Evolutionary conservation across 2,329 filamentous ascomycete genomes (phyloP), one percentile per base, ranked within the genome.

Genomic region (Calonectria pteridis): DNA sequence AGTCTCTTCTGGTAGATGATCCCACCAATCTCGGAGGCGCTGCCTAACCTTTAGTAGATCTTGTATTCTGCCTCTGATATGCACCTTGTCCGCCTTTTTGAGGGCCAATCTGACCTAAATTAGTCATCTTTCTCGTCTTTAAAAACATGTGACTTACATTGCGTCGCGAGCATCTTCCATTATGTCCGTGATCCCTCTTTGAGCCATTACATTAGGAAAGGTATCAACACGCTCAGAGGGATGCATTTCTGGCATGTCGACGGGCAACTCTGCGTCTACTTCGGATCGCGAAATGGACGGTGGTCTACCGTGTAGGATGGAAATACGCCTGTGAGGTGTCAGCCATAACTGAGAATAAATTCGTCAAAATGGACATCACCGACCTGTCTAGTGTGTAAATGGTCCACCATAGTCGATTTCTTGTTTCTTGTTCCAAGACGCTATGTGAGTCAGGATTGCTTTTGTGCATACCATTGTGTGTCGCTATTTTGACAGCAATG

Each of bases 321-420:
- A 77, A 26, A 74, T 76, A 20, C 74, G 73, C 20, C 78, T 79
- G 23, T 20, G 9, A 13, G 20, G 37, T 33, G 43, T 78, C 14
- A 77, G 71, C 28, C 28, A 6, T 23, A 23, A 9, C 4, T 6
- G 7, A 37, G 11, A 18, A 20, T 1, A 10, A 10, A 18, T 29
- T 3, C 7, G 9, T 3, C 1, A 14, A 18, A 13, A 1, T n/a
- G 4, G 13, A 20, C 1, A 23, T 29, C 9, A n/a, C 62, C 6
- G 26, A 79, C 77, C 77, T 77, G 62, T 80, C 76, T 3, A 78
- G 49, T 11, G 71, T 73, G 31, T 77, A 79, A 7, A 75, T 71
- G 13, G 78, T 80, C 78, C 78, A 79, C 78, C 78, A 79, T 46
- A 79, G 71, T 16, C 77, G 67, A n/a, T 78, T 79, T 16, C 71